Base-by-base conservation (phyloP, 495 filamentous ascomycete genomes). In the Penicillium riverlandense region DNA sequence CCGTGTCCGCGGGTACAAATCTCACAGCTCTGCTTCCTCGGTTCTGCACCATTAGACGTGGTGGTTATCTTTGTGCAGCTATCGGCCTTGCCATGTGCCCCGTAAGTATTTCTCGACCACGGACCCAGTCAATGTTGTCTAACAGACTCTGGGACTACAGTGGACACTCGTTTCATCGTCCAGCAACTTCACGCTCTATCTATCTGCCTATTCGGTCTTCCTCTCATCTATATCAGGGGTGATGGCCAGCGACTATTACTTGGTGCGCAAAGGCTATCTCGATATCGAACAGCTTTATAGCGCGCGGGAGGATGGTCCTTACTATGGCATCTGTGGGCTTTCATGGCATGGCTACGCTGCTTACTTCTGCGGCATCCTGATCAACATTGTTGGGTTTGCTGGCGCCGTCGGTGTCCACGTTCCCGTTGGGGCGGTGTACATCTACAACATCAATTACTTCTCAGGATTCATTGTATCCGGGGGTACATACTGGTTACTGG, bases 151-250 rank as follows among this genome's bases (percentile, higher is more conserved):
- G 2, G n/a, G 28, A 38, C 4, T 16, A n/a, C n/a, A 74, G 65
- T 95, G 88, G 83, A 86, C 85, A 47, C 73, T 96, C 0, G 79
- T 94, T 14, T 80, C 76, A 0, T 66, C 72, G 7, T 76, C 79
- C n/a, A 95, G 94, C 66, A 80, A 86, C 59, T 96, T 96, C 71
- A 90, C 85, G n/a, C 90, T 86, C 36, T 96, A 96, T 54, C 82
- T 96, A 5, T 91, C 86, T 10, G 85, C 90, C 15, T 96, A 96
- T 70, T 89, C 86, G n/a, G 86, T 96, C 46, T 96, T 96, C 68
- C 79, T 96, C 16, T 90, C 85, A 37, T 87, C 87, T 31, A 92
- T 96, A 52, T 90, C 88, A 11, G 90, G 90, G n/a, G 88, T 94
- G 43, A 92, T 96, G 58, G 73, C 89, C 55, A 80, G 70, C 61